Evolutionary conservation across 148 eudicot species (phyloP).

Genomic region (Spergularia marina): DNA sequence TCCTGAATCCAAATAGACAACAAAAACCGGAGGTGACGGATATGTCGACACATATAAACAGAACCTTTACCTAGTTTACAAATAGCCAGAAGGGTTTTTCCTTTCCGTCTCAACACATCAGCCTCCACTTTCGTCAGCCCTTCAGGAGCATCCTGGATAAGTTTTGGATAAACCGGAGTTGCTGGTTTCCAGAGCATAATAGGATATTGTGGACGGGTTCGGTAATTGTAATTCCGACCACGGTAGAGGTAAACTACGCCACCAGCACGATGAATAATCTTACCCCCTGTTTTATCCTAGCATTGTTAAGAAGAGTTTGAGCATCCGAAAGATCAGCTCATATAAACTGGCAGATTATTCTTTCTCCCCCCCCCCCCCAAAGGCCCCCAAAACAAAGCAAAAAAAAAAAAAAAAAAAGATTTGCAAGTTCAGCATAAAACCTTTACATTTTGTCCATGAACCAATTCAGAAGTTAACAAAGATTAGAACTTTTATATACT

Average conservation of each 20-base stretch:
- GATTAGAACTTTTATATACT: no score
- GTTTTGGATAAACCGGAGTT: slow-evolving; percentile 93
- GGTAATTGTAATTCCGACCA: slow-evolving; percentile 82
- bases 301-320: slow-evolving; percentile 27
- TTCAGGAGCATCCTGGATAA: slow-evolving; percentile 86
- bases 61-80: slow-evolving; percentile 67
- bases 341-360: neutral
- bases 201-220: slow-evolving; percentile 73
- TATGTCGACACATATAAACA: neutral
- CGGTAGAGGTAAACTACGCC: slow-evolving; percentile 79
- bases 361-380: no score
- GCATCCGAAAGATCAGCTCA: slow-evolving; percentile 11
- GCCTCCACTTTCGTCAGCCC: slow-evolving; percentile 86
- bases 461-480: no score
- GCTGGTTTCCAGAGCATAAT: slow-evolving; percentile 99
- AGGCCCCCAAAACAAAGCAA: no score
- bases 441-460: no score
- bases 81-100: slow-evolving; percentile 65
- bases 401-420: neutral
- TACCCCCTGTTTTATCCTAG: slow-evolving; percentile 91
- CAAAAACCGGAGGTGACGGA: neutral
- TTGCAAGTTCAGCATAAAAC: neutral
- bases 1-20: neutral
- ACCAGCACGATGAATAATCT: slow-evolving; percentile 79
- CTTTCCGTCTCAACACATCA: slow-evolving; percentile 61